These are phyloP conservation scores for Pseudogymnoascus destructans DNA, from an alignment of 2,329 filamentous ascomycete genomes.

Conservation along the genomic window DNA sequence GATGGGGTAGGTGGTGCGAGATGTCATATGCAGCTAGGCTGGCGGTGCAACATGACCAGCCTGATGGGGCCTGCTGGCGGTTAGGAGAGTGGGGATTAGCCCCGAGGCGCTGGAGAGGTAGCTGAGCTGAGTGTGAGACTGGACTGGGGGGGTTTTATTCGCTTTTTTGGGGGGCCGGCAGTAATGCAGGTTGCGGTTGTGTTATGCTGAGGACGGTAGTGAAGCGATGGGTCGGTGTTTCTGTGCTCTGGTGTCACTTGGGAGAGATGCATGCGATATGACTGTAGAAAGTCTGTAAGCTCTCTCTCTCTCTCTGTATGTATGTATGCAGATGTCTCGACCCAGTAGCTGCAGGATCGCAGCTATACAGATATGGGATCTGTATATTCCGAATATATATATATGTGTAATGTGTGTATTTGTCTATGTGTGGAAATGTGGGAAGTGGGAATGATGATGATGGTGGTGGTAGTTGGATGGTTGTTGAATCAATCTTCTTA, in stretches of 20 bases:
- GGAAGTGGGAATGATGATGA: not conserved
- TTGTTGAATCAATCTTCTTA: not conserved
- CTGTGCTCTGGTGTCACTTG: not conserved
- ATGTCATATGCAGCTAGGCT: conserved; percentile 1
- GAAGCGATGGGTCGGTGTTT: not conserved
- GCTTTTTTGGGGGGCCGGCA: not conserved
- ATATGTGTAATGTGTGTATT: not conserved
- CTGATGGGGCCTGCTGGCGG: not conserved
- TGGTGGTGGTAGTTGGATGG: not conserved
- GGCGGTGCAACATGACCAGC: not conserved
- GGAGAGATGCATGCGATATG: not conserved
- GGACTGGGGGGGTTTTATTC: not conserved
- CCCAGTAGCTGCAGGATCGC: not conserved
- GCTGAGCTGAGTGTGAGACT: not conserved
- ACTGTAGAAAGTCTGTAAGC: not conserved
- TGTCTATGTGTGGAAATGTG: not conserved
- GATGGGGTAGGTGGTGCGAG: not conserved
- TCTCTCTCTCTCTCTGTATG: not conserved
- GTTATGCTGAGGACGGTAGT: not conserved
- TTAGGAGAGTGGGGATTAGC: not conserved
- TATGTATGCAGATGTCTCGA: not conserved
- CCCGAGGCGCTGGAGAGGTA: not conserved
- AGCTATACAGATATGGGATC: not conserved
- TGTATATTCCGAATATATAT: not conserved
- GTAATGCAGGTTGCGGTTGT: not conserved